Conservation (phyloP, 2,329 filamentous ascomycete species). For the Diaporthe longicolla region DNA sequence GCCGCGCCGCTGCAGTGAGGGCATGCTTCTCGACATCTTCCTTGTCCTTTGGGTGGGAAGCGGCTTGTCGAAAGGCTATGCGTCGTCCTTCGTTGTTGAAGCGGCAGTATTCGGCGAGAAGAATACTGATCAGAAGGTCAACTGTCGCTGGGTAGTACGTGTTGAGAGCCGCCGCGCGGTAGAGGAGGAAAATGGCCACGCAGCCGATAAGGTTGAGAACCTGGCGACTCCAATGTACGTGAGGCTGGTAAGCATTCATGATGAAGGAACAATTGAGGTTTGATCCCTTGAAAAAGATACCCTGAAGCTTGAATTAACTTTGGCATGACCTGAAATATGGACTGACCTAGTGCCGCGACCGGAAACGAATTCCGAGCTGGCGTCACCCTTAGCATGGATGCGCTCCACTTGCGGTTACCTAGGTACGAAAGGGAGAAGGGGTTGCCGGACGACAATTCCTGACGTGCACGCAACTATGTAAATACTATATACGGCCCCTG, state of each 20-base stretch:
- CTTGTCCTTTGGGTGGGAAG: constrained; percentile 12
- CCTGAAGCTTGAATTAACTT: background rate
- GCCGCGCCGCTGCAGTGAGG: background rate
- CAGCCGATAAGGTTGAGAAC: constrained; percentile 49
- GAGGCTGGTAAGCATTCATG: constrained; percentile 1
- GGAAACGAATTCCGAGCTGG: background rate
- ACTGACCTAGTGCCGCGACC: background rate
- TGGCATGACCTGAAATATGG: constrained; percentile 4
- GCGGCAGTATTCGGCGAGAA: constrained; percentile 48
- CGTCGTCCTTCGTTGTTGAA: constrained; percentile 48
- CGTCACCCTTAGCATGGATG: no score
- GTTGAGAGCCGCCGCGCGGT: constrained; percentile 45
- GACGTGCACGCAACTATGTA: background rate
- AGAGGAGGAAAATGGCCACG: constrained; percentile 45
- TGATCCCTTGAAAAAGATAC: background rate
- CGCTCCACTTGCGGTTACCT: background rate
- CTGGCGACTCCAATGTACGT: constrained; percentile 43
- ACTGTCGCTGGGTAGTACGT: constrained; percentile 48
- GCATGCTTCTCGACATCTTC: constrained; percentile 45
- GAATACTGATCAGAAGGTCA: constrained; percentile 49
- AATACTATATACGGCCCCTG: background rate
- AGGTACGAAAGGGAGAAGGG: no score
- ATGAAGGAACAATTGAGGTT: background rate
- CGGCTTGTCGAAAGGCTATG: constrained; percentile 39
- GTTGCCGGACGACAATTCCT: background rate